Conservation (phyloP, 2,329 filamentous ascomycete species). For the Tolypocladium capitatum region DNA sequence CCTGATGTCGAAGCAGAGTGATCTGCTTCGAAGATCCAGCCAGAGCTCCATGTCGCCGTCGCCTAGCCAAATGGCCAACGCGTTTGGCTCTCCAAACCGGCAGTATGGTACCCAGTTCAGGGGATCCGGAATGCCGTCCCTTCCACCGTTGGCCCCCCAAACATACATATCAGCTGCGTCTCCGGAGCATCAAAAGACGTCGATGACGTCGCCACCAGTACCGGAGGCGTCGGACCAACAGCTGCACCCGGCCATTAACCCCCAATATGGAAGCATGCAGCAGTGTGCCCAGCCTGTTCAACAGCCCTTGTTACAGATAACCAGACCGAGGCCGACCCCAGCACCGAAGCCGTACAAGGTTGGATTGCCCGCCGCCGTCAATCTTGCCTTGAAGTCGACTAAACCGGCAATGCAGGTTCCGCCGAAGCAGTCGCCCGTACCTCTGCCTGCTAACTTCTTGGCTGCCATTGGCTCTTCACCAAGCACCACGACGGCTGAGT, state of each 20-base stretch:
- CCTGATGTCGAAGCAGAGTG: constrained; percentile 21
- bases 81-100: background rate
- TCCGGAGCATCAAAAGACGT: constrained; percentile 5
- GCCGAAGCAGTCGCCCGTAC: constrained; percentile 29
- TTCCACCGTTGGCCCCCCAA: background rate
- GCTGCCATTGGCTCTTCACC: constrained; percentile 24
- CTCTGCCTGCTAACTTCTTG: constrained; percentile 28
- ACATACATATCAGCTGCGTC: background rate
- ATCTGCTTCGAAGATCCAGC: constrained; percentile 14
- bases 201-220: constrained; percentile 3
- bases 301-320: constrained; percentile 2
- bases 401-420: constrained; percentile 19
- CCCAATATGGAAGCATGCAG: background rate
- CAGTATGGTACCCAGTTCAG: constrained; percentile 1
- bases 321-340: constrained; percentile 12
- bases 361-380: constrained; percentile 12
- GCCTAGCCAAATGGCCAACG: background rate
- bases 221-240: background rate
- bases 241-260: background rate
- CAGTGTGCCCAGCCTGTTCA: background rate
- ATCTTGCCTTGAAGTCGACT: constrained; percentile 12
- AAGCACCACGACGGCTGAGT: constrained; percentile 2
- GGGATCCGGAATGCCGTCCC: background rate
- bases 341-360: constrained; percentile 19
- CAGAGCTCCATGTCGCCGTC: constrained; percentile 3